A percentile compares a stretch with the other conserved stretches of the same genome.
Conservation (phyloP, 108 stramenopile genomes). For the Epipyxis sp. region DNA sequence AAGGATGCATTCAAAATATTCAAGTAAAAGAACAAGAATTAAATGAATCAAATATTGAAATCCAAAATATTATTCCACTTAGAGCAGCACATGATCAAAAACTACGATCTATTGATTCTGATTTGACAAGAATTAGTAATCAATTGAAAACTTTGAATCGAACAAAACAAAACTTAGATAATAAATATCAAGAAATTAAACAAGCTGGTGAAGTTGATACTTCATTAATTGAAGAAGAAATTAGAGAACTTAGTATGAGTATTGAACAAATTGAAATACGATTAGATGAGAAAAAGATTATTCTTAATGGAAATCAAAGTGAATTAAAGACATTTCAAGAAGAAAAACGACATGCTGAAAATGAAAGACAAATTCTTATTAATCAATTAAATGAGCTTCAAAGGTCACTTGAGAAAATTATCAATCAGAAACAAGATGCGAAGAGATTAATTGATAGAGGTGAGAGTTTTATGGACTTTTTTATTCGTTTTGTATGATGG, state of each 20-base stretch:
- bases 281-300: background rate
- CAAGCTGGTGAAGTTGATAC: background rate
- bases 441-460: background rate
- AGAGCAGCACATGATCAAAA: background rate
- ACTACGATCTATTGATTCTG: background rate
- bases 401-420: too few relatives aligned
- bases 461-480: too few relatives aligned
- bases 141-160: background rate
- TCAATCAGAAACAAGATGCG: background rate
- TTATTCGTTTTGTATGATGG: too few relatives aligned
- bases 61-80: background rate
- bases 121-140: background rate
- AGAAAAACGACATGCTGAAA: constrained; percentile 7
- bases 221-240: background rate
- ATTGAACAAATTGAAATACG: background rate
- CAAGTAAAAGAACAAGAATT: background rate
- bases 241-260: background rate
- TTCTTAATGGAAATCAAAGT: background rate
- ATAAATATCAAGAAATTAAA: background rate
- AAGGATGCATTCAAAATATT: background rate
- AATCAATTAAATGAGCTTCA: background rate
- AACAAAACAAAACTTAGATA: background rate
- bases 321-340: background rate
- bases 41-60: background rate
- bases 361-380: background rate